These are phyloP conservation scores for Mycena crocata DNA, from an alignment of 768 basidiomycete species.

Conservation along the genomic window DNA sequence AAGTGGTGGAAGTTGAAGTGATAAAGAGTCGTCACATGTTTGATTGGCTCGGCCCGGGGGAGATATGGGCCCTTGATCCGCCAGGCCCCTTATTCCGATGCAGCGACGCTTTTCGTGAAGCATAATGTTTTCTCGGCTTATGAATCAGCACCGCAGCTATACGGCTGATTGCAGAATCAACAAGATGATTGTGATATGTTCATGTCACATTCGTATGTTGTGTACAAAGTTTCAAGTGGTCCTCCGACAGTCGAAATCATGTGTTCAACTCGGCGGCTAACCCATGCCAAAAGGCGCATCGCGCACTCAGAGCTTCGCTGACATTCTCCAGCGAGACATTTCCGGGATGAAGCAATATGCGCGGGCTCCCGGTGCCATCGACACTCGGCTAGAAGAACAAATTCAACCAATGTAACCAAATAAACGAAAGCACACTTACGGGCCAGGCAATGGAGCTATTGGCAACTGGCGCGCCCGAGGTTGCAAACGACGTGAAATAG, in stretches of 20 bases:
- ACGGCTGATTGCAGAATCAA: too few relatives aligned
- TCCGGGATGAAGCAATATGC: conserved; percentile 45
- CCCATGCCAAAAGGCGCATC: conserved; percentile 48
- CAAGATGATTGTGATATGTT: too few relatives aligned
- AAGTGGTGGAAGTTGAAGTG: too few relatives aligned
- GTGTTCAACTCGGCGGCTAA: conserved; percentile 24
- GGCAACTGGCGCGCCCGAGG: conserved; percentile 44
- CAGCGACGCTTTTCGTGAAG: too few relatives aligned
- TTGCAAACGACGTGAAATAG: conserved; percentile 54
- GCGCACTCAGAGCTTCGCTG: conserved; percentile 32
- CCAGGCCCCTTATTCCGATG: too few relatives aligned
- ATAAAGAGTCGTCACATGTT: too few relatives aligned
- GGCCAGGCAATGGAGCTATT: conserved; percentile 39
- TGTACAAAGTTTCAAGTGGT: too few relatives aligned
- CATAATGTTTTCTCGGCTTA: too few relatives aligned
- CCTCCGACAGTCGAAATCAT: conserved; percentile 17
- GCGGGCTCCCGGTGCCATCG: conserved; percentile 38
- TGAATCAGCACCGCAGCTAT: too few relatives aligned
- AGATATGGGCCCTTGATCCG: too few relatives aligned
- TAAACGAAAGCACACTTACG: conserved; percentile 34
- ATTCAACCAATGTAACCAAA: background rate
- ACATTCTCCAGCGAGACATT: conserved; percentile 39
- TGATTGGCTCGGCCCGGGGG: too few relatives aligned
- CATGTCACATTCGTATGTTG: too few relatives aligned
- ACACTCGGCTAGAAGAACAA: background rate